Conservation (phyloP, 257 asterid species). For the Solanum dulcamara region DNA sequence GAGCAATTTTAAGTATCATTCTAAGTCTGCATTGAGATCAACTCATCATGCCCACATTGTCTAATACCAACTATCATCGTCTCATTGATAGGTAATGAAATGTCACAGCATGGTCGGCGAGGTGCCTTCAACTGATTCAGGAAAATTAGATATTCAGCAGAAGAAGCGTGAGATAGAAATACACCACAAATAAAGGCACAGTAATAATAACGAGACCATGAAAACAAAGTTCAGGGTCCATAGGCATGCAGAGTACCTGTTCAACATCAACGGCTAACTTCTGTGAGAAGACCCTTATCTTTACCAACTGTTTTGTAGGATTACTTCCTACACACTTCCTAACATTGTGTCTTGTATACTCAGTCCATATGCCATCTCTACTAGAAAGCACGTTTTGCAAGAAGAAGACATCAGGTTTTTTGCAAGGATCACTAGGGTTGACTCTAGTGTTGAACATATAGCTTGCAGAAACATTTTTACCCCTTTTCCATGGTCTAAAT, state of each 20-base stretch:
- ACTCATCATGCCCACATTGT: conserved; percentile 44
- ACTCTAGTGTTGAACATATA: conserved; percentile 58
- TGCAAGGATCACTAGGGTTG: conserved; percentile 44
- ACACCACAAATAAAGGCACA: neutral
- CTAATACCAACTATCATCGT: conserved; percentile 37
- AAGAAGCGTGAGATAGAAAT: neutral
- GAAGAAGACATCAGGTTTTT: conserved; percentile 51
- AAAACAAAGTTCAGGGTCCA: neutral
- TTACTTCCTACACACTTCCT: conserved; percentile 30
- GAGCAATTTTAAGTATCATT: neutral
- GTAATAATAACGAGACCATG: neutral
- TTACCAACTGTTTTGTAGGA: conserved; percentile 25
- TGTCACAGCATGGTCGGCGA: conserved; percentile 72
- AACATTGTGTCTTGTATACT: conserved; percentile 18
- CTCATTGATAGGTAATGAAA: conserved; percentile 23
- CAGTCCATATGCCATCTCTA: conserved; percentile 28
- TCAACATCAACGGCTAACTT: conserved; percentile 19
- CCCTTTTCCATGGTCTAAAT: conserved; percentile 75
- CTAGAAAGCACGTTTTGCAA: conserved; percentile 24
- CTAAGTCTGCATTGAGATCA: conserved; percentile 41
- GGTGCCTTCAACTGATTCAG: conserved; percentile 37
- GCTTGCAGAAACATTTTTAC: conserved; percentile 27
- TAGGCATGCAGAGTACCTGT: conserved; percentile 25
- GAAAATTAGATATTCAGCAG: neutral
- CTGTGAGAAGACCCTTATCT: conserved; percentile 31